Percentiles rank a stretch among this genome's conserved stretches.
Conservation (phyloP, 805 yeast genomes). For the Candida chauliodis region DNA sequence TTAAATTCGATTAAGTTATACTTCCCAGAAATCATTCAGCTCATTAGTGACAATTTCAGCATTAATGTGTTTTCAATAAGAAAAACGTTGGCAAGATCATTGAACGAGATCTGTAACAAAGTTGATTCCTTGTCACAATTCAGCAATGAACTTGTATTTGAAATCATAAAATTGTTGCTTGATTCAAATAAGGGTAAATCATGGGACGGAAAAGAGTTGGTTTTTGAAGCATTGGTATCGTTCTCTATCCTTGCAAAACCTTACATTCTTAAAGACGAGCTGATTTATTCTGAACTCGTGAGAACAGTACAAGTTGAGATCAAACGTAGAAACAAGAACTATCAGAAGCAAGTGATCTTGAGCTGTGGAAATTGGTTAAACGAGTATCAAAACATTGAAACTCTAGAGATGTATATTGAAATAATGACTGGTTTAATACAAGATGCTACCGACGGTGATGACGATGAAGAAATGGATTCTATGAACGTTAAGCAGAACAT, state of each 20-base stretch:
- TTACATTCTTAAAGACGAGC: slow-evolving; percentile 20
- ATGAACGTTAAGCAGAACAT: slow-evolving; percentile 42
- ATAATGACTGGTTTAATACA: slow-evolving; percentile 30
- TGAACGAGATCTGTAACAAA: slow-evolving; percentile 54
- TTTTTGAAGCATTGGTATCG: slow-evolving; percentile 66
- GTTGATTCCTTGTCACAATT: slow-evolving; percentile 29
- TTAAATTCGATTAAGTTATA: slow-evolving; percentile 66
- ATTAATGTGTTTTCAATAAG: slow-evolving; percentile 56
- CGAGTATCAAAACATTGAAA: slow-evolving; percentile 26
- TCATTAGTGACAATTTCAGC: slow-evolving; percentile 54
- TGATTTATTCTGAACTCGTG: slow-evolving; percentile 35
- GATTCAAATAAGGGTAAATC: slow-evolving; percentile 71
- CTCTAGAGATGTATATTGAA: slow-evolving; percentile 36
- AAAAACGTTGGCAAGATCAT: slow-evolving; percentile 64
- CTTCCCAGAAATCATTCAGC: slow-evolving; percentile 58
- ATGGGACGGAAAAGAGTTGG: slow-evolving; percentile 83
- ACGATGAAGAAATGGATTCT: slow-evolving; percentile 18
- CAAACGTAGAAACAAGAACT: slow-evolving; percentile 59
- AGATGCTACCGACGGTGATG: slow-evolving; percentile 35
- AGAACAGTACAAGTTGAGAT: slow-evolving; percentile 56
- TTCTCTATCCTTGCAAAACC: slow-evolving; percentile 46
- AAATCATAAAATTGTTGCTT: slow-evolving; percentile 51
- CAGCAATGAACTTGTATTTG: slow-evolving; percentile 15
- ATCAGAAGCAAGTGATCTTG: slow-evolving; percentile 55
- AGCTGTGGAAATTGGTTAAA: slow-evolving; percentile 50